A percentile compares a stretch with the other conserved stretches of the same genome.
phyloP scores from a whole-genome alignment of 2,329 filamentous ascomycete species.

The Neoarthrinium moseri region DNA sequence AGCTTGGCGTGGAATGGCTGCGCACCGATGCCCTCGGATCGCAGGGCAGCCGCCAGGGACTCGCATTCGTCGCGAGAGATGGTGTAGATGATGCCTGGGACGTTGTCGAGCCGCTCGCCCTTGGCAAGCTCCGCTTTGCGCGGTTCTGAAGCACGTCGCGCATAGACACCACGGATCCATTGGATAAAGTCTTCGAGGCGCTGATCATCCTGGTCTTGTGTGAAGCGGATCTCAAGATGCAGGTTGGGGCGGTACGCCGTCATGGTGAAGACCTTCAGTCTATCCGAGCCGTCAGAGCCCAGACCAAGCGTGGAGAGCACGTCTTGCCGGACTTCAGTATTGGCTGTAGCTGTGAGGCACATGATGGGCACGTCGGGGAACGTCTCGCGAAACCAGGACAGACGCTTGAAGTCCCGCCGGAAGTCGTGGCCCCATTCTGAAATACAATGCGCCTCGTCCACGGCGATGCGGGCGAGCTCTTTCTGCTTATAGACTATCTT shows the following conservation, averaged over 20 bases:
- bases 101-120: conserved; percentile 58
- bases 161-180: conserved; percentile 75
- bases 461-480: conserved; percentile 82
- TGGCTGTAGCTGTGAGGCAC: conserved; percentile 90
- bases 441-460: conserved; percentile 96
- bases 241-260: conserved; percentile 82
- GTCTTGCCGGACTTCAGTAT: conserved; percentile 75
- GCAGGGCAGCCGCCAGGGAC: conserved; percentile 62
- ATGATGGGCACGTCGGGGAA: conserved; percentile 88
- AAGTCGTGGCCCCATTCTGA: conserved; percentile 99
- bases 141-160: conserved; percentile 60
- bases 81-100: conserved; percentile 79
- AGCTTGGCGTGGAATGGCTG: conserved; percentile 73
- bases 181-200: conserved; percentile 70
- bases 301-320: conserved; percentile 75
- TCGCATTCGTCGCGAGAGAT: conserved; percentile 75
- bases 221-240: conserved; percentile 87
- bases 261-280: conserved; percentile 76
- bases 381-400: conserved; percentile 80
- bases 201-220: conserved; percentile 70
- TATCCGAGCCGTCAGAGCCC: conserved; percentile 52
- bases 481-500: conserved; percentile 73
- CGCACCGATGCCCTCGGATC: conserved; percentile 69
- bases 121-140: conserved; percentile 58
- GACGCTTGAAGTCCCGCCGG: conserved; percentile 82